A percentile compares a stretch with the other conserved stretches of the same genome.
Conservation (phyloP, 2,329 filamentous ascomycete genomes). For the Sporothrix brunneoviolacea region DNA sequence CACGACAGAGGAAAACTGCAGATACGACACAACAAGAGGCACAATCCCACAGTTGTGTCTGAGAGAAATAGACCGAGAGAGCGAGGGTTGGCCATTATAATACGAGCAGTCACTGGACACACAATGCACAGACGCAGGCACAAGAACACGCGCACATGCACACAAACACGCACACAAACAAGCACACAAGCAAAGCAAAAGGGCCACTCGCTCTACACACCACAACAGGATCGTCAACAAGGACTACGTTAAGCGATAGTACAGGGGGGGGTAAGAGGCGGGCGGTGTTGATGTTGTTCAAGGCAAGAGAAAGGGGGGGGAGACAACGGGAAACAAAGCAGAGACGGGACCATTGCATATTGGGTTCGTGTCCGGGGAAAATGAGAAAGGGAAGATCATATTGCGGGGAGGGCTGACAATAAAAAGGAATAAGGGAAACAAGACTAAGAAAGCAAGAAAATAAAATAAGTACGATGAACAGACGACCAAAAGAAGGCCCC, state of each 20-base stretch:
- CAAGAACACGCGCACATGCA: background rate
- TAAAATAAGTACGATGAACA: background rate
- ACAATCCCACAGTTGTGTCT: no score
- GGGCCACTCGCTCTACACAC: background rate
- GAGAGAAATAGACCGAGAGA: background rate
- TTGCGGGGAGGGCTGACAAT: background rate
- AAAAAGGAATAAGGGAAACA: background rate
- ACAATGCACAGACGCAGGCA: background rate
- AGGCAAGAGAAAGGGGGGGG: background rate
- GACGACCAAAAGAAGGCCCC: background rate
- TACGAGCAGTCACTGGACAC: background rate
- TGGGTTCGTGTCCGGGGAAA: background rate
- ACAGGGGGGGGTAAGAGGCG: background rate
- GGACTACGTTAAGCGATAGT: slow-evolving; percentile 3
- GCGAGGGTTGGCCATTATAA: background rate
- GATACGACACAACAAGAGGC: no score
- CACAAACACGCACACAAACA: background rate
- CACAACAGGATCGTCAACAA: slow-evolving; percentile 1
- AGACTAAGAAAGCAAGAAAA: background rate
- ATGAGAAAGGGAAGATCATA: slow-evolving; percentile 1
- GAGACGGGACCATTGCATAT: background rate
- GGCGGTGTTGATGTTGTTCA: no score
- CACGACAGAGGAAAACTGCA: background rate
- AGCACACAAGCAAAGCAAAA: background rate
- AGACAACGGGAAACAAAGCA: background rate